Evolutionary conservation across 1,284 basidiomycete genomes (phyloP).

Genomic region (Cryptococcus deneoformans): DNA sequence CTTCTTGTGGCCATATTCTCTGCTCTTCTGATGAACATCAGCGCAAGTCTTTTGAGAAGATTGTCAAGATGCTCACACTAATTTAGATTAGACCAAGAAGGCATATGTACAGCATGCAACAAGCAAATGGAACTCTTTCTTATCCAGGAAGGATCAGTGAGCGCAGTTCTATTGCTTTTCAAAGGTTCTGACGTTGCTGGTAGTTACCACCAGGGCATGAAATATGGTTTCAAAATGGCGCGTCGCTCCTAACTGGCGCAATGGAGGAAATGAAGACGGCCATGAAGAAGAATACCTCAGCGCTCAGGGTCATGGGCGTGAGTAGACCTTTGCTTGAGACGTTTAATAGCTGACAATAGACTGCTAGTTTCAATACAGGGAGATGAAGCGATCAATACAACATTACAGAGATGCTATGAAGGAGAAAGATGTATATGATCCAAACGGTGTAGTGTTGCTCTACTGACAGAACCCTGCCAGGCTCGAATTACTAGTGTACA

Average conservation of each 20-base stretch:
- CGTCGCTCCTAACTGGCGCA: neutral
- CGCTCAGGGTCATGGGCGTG: neutral
- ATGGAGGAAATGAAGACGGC: neutral
- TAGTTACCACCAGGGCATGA: slow-evolving; percentile 5
- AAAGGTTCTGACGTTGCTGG: neutral
- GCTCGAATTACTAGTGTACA: neutral
- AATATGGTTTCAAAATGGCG: slow-evolving; percentile 2
- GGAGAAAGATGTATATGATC: neutral
- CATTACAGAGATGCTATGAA: neutral
- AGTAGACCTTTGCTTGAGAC: neutral
- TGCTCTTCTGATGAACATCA: slow-evolving; percentile 28
- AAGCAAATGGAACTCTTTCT: slow-evolving; percentile 7
- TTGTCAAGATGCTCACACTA: neutral
- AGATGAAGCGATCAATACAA: slow-evolving; percentile 1
- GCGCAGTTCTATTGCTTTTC: neutral
- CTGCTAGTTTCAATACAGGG: slow-evolving; percentile 3
- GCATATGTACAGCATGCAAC: slow-evolving; percentile 16
- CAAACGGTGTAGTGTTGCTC: neutral
- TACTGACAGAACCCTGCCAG: neutral
- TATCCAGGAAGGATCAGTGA: slow-evolving; percentile 11
- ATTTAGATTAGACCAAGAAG: slow-evolving; percentile 12
- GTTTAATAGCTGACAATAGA: neutral
- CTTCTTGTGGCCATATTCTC: slow-evolving; percentile 41
- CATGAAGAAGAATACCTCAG: neutral
- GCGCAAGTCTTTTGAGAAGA: slow-evolving; percentile 15